A percentile compares a stretch with the other conserved stretches of the same genome.
These are phyloP conservation scores for Syzygium aqueum DNA, from an alignment of 345 rosid genomes.

Conservation along the genomic window DNA sequence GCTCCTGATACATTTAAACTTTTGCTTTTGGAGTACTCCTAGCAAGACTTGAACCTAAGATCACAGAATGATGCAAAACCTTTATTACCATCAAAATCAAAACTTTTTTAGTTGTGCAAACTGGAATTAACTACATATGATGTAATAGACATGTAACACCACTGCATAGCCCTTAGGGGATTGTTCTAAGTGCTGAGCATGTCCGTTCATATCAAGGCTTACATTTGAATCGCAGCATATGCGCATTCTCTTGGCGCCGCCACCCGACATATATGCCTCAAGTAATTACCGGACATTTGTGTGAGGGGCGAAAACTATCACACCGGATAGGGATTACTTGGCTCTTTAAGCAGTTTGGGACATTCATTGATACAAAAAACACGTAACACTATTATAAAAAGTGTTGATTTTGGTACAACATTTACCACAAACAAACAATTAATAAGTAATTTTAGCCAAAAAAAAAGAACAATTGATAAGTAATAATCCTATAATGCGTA, in stretches of 20 bases:
- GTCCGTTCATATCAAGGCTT: neutral
- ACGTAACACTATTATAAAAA: neutral
- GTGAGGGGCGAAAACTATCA: neutral
- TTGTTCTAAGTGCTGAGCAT: neutral
- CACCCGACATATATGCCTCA: neutral
- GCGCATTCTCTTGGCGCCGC: neutral
- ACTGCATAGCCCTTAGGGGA: neutral
- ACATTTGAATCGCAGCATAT: fast-evolving
- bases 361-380: neutral
- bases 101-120: neutral
- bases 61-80: no score
- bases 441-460: no score
- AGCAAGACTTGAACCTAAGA: fast-evolving
- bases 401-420: neutral
- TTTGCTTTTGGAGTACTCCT: no score
- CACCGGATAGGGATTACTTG: neutral
- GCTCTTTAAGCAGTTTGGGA: neutral
- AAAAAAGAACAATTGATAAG: neutral
- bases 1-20: no score
- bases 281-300: neutral
- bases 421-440: neutral
- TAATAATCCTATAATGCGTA: neutral
- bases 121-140: neutral
- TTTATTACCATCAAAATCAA: neutral
- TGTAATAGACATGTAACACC: neutral